Conservation (phyloP, 495 filamentous ascomycete genomes). For the Copromyces sp. region DNA sequence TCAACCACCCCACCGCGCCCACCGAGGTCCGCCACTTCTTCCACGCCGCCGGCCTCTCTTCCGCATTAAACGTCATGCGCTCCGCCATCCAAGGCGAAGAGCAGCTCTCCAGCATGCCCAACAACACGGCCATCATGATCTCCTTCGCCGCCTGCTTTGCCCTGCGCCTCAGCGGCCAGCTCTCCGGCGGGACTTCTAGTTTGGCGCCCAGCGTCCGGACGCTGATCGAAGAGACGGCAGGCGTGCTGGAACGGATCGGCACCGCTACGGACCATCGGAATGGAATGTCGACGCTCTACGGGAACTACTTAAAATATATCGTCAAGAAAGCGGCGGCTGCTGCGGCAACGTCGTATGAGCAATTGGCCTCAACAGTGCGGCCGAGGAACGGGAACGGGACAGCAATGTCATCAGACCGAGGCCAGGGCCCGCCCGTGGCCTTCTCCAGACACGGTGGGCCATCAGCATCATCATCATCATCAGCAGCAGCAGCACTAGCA, state of each 20-base stretch:
- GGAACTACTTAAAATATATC: constrained; percentile 50
- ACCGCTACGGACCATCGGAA: constrained; percentile 52
- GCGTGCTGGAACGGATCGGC: constrained; percentile 59
- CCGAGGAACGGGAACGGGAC: not conserved
- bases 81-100: constrained; percentile 61
- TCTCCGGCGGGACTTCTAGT: constrained; percentile 41
- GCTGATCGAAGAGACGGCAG: constrained; percentile 59
- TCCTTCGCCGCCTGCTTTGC: constrained; percentile 65
- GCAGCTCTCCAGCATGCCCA: constrained; percentile 63
- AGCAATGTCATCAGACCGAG: not conserved
- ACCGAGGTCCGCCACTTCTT: constrained; percentile 62
- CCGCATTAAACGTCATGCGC: constrained; percentile 62
- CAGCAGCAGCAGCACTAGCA: not conserved
- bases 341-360: not conserved
- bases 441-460: not conserved
- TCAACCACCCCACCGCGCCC: constrained; percentile 64
- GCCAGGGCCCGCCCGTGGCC: not conserved
- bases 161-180: constrained; percentile 50
- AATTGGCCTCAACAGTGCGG: not conserved
- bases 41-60: constrained; percentile 56
- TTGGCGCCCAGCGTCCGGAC: constrained; percentile 57
- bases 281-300: constrained; percentile 52
- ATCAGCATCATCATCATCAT: constrained; percentile 4
- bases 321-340: constrained; percentile 28
- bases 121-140: constrained; percentile 71